Percentiles rank a stretch among this genome's conserved stretches.
Conservation (phyloP, 176 grass and related monocot genomes). For the Triticum urartu region DNA sequence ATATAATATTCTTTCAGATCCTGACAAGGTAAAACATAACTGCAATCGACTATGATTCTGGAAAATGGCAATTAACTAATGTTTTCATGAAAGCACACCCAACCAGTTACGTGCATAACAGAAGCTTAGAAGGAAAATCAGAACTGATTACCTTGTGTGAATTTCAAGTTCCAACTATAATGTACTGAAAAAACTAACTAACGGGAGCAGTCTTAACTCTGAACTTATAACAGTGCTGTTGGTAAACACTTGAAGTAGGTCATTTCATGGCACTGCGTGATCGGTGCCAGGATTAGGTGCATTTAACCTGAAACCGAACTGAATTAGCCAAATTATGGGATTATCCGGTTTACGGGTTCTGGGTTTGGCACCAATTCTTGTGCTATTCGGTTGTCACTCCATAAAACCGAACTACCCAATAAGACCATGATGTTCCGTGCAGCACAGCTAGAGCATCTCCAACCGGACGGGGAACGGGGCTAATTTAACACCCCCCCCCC, state of each 20-base stretch:
- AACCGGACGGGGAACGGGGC: too few relatives aligned
- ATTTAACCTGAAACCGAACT: background rate
- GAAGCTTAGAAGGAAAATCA: background rate
- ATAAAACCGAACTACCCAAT: background rate
- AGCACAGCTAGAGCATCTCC: too few relatives aligned
- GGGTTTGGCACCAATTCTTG: background rate
- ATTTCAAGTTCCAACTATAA: background rate
- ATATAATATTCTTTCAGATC: conserved; percentile 92
- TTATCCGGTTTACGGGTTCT: background rate
- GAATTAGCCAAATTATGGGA: background rate
- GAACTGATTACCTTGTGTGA: conserved; percentile 2
- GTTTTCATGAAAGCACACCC: background rate
- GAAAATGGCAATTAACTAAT: conserved; percentile 14
- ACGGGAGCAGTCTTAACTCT: background rate
- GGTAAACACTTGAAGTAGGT: background rate
- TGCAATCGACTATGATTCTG: background rate
- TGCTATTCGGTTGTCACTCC: background rate
- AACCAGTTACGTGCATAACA: background rate
- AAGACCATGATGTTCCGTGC: background rate
- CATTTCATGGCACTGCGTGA: background rate
- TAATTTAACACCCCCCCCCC: too few relatives aligned
- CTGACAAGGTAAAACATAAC: conserved; percentile 60
- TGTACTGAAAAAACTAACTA: background rate
- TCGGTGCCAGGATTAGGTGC: background rate
- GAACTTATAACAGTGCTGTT: background rate